phyloP scores from a whole-genome alignment of 805 yeast genomes.

The Kodamaea nitidulidarum region DNA sequence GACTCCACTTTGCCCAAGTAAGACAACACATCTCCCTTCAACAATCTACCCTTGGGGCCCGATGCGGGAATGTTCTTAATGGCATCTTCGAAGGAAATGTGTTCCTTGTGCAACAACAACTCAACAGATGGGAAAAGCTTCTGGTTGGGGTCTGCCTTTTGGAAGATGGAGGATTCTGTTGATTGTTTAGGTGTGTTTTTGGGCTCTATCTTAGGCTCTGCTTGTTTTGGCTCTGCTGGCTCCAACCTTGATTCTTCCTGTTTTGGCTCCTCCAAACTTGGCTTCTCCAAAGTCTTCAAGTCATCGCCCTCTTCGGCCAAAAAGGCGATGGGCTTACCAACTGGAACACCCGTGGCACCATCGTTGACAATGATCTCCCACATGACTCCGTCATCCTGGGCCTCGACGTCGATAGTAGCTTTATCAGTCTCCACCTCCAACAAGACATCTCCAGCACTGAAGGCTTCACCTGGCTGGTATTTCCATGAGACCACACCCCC shows the following conservation, averaged over 20 bases:
- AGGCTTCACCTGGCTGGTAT: conserved; percentile 62
- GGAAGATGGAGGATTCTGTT: conserved; percentile 14
- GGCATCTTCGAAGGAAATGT: conserved; percentile 69
- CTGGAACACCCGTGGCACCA: conserved; percentile 78
- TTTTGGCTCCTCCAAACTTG: conserved; percentile 35
- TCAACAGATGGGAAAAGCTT: conserved; percentile 77
- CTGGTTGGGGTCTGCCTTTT: conserved; percentile 62
- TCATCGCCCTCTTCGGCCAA: conserved; percentile 89
- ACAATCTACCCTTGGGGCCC: conserved; percentile 83
- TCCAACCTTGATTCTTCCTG: conserved; percentile 10
- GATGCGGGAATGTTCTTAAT: conserved; percentile 68
- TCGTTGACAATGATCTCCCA: conserved; percentile 68
- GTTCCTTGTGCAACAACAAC: conserved; percentile 54
- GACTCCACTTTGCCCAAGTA: conserved; percentile 67
- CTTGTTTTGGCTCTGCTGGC: conserved; percentile 11
- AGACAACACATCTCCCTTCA: conserved; percentile 90
- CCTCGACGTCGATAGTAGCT: conserved; percentile 79
- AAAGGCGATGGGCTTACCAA: conserved; percentile 87
- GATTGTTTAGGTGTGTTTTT: conserved; percentile 1
- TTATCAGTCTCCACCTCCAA: conserved; percentile 85
- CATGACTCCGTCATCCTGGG: conserved; percentile 86
- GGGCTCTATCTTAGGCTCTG: conserved; percentile 3
- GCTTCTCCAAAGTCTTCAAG: conserved; percentile 56
- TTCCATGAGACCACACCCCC: conserved; percentile 94
- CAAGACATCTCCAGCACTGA: conserved; percentile 76